Base-by-base conservation (phyloP, 176 grass and related monocot genomes). In the Eleusine indica region DNA sequence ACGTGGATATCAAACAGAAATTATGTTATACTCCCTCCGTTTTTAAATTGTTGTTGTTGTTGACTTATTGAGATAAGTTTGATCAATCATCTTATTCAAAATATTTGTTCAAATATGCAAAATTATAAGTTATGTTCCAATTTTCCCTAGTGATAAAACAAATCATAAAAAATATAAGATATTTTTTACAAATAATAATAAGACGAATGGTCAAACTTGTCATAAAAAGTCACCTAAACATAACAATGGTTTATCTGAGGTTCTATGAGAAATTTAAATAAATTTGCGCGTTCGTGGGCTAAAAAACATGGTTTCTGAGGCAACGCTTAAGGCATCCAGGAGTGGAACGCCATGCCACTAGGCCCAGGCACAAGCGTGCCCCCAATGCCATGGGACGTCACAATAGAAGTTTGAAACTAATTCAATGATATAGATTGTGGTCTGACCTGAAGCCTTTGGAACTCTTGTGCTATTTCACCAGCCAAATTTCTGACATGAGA, bases 391-490 rank as follows among this genome's bases (percentile, higher is more conserved):
- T 1, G 22, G n/a, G 3, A 25, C 1, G n/a, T 2, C 25, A 30
- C 75, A 18, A 35, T 48, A 75, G 18, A 74, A 40, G 19, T 40
- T 16, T 25, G 37, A 56, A 62, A 80, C 25, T 40, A 58, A 61
- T 30, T 49, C 19, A 32, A 71, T 73, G 13, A 86, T 10, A 63
- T 73, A 42, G 46, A 79, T 72, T 22, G 39, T n/a, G 44, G 42
- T 56, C 17, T 15, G 73, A 92, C 93, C 90, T 95, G 89, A 4
- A 68, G 80, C 32, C 91, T 95, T 83, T 89, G 85, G 74, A 94
- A 91, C 51, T 95, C 90, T 58, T 92, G 83, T 58, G 87, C 85
- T 21, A 95, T 92, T 82, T 95, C 93, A 79, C 90, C 88, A 82
- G 93, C 90, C 85, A 95, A 73, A 68, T 95, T 95, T 82, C 93